Evolutionary conservation across 2,329 filamentous ascomycete genomes (phyloP), one percentile per base, ranked within the genome.

Genomic region (Arthrinium puccinioides): DNA sequence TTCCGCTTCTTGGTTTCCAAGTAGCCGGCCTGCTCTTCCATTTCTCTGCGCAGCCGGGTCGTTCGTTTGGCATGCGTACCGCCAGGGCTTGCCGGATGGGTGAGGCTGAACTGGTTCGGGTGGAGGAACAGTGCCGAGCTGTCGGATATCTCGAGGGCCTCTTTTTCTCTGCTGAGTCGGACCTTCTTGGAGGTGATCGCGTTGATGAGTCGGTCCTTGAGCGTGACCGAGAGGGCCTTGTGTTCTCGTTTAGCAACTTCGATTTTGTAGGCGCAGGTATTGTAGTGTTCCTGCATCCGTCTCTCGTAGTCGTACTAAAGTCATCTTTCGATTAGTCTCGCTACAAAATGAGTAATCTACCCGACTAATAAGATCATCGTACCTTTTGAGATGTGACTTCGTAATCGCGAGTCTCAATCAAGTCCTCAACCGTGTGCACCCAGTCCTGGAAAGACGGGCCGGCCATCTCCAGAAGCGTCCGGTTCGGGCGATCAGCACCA

Each of bases 401-500:
- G 45, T 84, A 81, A 66, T 98, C 92, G 49, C 87, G 78, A 53
- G 87, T 77, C 61, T 97, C 89, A 47, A 95, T 80, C 7, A 87
- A 75, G 59, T 94, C 83, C 56, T 96, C 94, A 37, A 96, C 76
- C 44, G 90, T 80, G 48, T 87, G 78, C 15, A 92, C 79, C 65
- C 94, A 97, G 48, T 87, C 80, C 41, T 82, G 74, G 59, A 95
- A 96, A 54, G 84, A 79, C 52, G 82, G 86, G 2, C 92, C 92
- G 23, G 87, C 87, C 64, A 85, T 83, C 37, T 82, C 74, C 19
- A 86, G 56, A 54, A 84, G 62, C 52, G 76, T 74, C 62, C 75
- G 62, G 19, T 67, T 67, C n/a, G 55, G 54, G 15, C 55, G 54
- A 26, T 57, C 55, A 18, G 56, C 50, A 25, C 58, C 56, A 34